These are phyloP conservation scores for Globisporangium yorkense DNA, from an alignment of 352 stramenopile species.

Conservation along the genomic window DNA sequence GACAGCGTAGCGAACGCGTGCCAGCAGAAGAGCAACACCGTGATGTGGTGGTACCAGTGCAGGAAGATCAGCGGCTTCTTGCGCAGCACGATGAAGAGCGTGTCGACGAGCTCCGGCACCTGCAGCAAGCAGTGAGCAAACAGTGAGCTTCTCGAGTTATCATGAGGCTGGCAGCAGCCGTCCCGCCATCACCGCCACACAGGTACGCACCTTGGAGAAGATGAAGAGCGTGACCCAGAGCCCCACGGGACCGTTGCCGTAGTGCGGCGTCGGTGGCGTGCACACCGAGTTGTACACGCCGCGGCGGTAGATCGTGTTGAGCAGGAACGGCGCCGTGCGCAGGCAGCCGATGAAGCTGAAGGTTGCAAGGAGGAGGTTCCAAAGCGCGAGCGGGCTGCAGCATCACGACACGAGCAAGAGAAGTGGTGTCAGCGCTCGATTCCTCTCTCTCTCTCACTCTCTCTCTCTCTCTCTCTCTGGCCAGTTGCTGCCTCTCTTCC, in stretches of 20 bases:
- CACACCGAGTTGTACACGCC: slow-evolving; percentile 85
- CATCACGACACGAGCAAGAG: background rate
- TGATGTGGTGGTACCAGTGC: slow-evolving; percentile 99
- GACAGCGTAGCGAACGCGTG: slow-evolving; percentile 92
- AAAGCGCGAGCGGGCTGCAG: slow-evolving; percentile 55
- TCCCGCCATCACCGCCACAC: background rate
- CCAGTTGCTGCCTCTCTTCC: background rate
- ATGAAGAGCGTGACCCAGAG: slow-evolving; percentile 85
- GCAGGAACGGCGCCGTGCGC: slow-evolving; percentile 72
- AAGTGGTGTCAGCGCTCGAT: background rate
- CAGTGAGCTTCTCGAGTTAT: slow-evolving; percentile 8
- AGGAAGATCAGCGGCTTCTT: slow-evolving; percentile 97
- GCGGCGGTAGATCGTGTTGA: slow-evolving; percentile 72
- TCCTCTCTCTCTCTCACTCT: no score
- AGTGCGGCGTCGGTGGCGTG: slow-evolving; percentile 54
- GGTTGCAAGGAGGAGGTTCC: slow-evolving; percentile 70
- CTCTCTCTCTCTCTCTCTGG: no score
- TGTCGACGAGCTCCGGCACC: slow-evolving; percentile 93
- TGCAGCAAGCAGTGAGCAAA: slow-evolving; percentile 6
- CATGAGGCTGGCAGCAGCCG: background rate
- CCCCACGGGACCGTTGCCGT: slow-evolving; percentile 58
- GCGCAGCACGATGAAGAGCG: slow-evolving; percentile 95
- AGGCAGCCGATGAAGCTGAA: slow-evolving; percentile 80
- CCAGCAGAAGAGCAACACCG: slow-evolving; percentile 97
- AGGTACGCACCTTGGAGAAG: slow-evolving; percentile 70